Evolutionary conservation across 129 eudicot species (phyloP).

Genomic region (Flaveria linearis): DNA sequence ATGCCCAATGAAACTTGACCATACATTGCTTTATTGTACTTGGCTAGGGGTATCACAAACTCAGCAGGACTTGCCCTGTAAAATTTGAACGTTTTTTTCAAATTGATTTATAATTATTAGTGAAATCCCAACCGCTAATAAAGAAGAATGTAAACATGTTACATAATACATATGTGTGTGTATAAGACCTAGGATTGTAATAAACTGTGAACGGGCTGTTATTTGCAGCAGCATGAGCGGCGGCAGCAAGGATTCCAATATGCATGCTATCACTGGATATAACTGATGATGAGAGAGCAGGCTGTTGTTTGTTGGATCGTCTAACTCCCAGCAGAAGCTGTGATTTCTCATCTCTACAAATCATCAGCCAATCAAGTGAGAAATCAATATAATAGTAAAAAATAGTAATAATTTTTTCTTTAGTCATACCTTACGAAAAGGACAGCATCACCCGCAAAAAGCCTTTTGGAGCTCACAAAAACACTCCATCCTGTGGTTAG

Average conservation of each 20-base stretch:
- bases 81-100: background rate
- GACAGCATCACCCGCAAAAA: conserved; percentile 83
- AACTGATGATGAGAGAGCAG: conserved; percentile 90
- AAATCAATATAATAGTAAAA: background rate
- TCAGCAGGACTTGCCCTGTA: conserved; percentile 91
- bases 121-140: background rate
- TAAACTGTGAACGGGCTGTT: conserved; percentile 92
- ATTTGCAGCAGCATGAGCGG: conserved; percentile 97
- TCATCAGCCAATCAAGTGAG: conserved; percentile 20
- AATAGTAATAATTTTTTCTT: background rate
- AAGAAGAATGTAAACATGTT: too few relatives aligned
- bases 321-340: conserved; percentile 80
- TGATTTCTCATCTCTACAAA: conserved; percentile 82
- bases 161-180: background rate
- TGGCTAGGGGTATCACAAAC: conserved; percentile 89
- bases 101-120: background rate
- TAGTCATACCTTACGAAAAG: conserved; percentile 69
- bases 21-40: conserved; percentile 91
- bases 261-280: conserved; percentile 99
- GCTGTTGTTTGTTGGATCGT: conserved; percentile 87
- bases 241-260: conserved; percentile 95
- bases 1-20: conserved; percentile 85
- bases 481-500: conserved; percentile 97
- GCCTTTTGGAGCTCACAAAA: conserved; percentile 86
- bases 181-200: conserved; percentile 82